These are phyloP conservation scores for Rhodosporidiobolus odoratus DNA, from an alignment of 768 basidiomycete genomes.

Conservation along the genomic window DNA sequence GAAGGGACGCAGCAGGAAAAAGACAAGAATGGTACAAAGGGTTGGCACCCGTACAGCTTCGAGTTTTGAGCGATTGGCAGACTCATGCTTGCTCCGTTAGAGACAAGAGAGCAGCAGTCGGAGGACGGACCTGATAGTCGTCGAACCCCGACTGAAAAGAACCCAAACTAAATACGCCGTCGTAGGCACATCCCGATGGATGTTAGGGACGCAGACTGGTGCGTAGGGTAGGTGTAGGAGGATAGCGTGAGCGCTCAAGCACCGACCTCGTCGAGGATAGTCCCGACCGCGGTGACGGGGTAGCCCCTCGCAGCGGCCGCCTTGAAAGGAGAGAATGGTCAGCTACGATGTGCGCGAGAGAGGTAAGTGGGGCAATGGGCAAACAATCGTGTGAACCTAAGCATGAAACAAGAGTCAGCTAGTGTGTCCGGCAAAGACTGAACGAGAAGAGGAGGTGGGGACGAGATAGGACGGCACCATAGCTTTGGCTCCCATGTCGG, in stretches of 20 bases:
- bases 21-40: neutral
- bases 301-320: slow-evolving; percentile 35
- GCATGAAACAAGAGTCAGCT: neutral
- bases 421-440: neutral
- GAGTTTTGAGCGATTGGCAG: neutral
- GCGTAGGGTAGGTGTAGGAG: too few species aligned
- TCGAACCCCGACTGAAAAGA: too few species aligned
- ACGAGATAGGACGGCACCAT: slow-evolving; percentile 12
- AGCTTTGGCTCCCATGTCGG: slow-evolving; percentile 39
- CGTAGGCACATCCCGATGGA: neutral
- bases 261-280: slow-evolving; percentile 38
- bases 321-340: neutral
- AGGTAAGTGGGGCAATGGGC: neutral
- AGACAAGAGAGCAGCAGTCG: neutral
- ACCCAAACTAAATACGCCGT: neutral
- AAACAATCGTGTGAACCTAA: slow-evolving; percentile 38
- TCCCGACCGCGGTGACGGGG: slow-evolving; percentile 37
- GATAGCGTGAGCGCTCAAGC: neutral
- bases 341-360: neutral
- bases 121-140: slow-evolving; percentile 4
- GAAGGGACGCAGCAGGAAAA: neutral
- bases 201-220: neutral
- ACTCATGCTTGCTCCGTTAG: slow-evolving; percentile 4
- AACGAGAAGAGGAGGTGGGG: neutral
- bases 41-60: neutral